Evolutionary conservation across 2,329 filamentous ascomycete genomes (phyloP), one percentile per base, ranked within the genome.

Genomic region (Alternaria angustiovoidea): DNA sequence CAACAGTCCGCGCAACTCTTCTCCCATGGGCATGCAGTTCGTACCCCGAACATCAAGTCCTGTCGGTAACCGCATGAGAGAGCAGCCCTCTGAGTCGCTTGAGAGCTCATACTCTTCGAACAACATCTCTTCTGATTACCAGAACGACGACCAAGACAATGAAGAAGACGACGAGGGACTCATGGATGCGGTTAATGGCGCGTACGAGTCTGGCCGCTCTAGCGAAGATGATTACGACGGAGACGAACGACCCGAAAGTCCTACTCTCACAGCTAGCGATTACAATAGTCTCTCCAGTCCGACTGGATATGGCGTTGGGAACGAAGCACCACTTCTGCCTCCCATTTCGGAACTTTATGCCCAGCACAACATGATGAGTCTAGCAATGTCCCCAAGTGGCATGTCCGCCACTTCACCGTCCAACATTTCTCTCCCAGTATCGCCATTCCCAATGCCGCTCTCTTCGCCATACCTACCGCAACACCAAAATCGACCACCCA

Each of bases 1-100:
- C 5, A 74, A 72, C 41, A 79, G 75, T 43, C 76, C 77, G 7
- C 68, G 77, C 28, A 79, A 75, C 51, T 77, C 75, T 7, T 78
- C 72, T 8, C 73, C 75, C 11, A 74, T 80, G 79, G 51, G 79
- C 42, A 73, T 76, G 71, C 75, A 77, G 42, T 76, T 73, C 38
- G 58, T 70, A 3, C 72, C 72, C 2, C 63, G 75, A 32, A 66
- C 66, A 3, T 61, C 67, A n/a, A 76, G 72, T 54, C 67, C 75
- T 16, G 65, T 68, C 3, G 71, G 72, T 2, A 68, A 68, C 26
- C 69, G 71, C 39, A 76, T 77, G 72, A 61, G 61, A 34, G 66
- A 69, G 51, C 72, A 73, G 6, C 67, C 65, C 16, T 68, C 65
- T 18, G 71, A 68, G 26, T 63, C 67, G 5, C 26, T 63, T 0